Evolutionary conservation across 2,329 filamentous ascomycete genomes (phyloP), one percentile per base, ranked within the genome.

Genomic region (Juglanconis oblonga): DNA sequence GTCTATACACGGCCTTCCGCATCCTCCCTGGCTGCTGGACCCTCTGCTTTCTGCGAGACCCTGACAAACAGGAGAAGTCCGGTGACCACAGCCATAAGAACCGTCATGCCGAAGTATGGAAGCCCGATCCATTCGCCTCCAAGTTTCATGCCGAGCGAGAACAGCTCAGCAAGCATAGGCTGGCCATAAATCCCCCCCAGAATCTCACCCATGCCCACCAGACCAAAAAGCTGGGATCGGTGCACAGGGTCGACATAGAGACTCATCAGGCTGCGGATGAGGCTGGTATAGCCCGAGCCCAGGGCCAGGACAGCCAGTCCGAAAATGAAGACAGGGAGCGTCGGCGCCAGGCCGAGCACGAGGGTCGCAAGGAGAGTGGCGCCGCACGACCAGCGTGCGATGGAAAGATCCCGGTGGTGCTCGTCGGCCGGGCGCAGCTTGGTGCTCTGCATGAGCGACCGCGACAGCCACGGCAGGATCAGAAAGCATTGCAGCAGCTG

Each of bases 211-310:
- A 73, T 61, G 42, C 65, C 67, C 3, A 69, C 66, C 11, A 72
- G 52, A 57, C 68, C 72, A 54, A 71, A 73, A 7, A 73, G 66
- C 2, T 70, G 67, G 3, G 70, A 70, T 1, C 69, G 66, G 59
- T 71, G 69, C 24, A 66, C 66, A 0, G 67, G 64, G 33, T 69
- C 66, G 9, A 72, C 67, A 59, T 70, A 71, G 11, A 71, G 51
- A 31, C 66, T 70, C 70, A 72, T 69, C 8, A 71, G 53, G 45
- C 70, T 72, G 36, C 65, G 64, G 1, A 62, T 62, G n/a, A 72
- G 55, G 33, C 68, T 70, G 29, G 54, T 64, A 44, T 65, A 68
- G n/a, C 67, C 67, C 6, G 69, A 68, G 0, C 70, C 70, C 8
- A 73, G 57, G 10, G 68, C 68, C 61, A 71, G 67, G 9, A 73